Conservation (phyloP, 257 asterid species). For the Plectranthus barbatus region DNA sequence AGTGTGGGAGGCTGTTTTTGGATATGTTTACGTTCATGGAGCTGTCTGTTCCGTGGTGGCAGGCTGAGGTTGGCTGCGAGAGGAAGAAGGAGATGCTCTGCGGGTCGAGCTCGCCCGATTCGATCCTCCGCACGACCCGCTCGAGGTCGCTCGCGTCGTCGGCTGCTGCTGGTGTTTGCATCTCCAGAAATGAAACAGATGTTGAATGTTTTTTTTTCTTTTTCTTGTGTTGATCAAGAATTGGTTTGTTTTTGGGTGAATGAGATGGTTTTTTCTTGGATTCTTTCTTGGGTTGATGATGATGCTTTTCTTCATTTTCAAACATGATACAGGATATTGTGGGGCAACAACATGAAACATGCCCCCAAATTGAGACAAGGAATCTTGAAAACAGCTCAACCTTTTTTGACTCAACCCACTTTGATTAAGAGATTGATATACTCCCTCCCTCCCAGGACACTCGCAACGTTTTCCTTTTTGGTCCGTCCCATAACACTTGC, state of each 20-base stretch:
- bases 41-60: slow-evolving; percentile 50
- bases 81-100: slow-evolving; percentile 50
- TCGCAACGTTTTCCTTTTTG: too few species aligned
- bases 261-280: too few species aligned
- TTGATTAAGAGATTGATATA: too few species aligned
- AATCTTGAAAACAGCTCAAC: background rate
- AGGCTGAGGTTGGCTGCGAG: slow-evolving; percentile 39
- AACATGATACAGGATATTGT: too few species aligned
- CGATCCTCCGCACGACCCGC: slow-evolving; percentile 38
- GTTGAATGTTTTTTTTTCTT: too few species aligned
- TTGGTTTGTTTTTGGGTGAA: background rate
- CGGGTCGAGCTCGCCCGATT: slow-evolving; percentile 31
- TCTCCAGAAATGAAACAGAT: too few species aligned
- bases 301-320: background rate
- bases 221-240: too few species aligned
- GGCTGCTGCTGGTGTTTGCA: slow-evolving; percentile 25
- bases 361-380: background rate
- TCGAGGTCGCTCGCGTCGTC: slow-evolving; percentile 37
- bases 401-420: background rate
- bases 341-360: background rate
- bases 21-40: slow-evolving; percentile 47
- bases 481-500: too few species aligned
- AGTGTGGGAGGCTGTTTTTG: slow-evolving; percentile 10
- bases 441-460: too few species aligned
- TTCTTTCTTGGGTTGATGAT: background rate